Conservation (phyloP, 192 early-diverging fungal species). For the Coemansia sp. region DNA sequence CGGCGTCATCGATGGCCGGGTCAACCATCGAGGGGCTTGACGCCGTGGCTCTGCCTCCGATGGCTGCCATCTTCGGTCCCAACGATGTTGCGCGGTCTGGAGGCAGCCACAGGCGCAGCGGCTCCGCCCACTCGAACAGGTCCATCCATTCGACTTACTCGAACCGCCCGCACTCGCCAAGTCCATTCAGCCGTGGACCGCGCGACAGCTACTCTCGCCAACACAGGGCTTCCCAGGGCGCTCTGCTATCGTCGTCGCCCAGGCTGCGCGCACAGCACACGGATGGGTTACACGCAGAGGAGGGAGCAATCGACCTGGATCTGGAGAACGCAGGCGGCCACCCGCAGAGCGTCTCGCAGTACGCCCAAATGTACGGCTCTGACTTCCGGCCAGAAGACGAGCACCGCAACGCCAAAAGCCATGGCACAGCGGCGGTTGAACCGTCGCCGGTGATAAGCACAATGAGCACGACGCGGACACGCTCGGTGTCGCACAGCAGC, state of each 20-base stretch:
- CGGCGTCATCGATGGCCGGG: conserved; percentile 40
- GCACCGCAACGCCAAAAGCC: not conserved
- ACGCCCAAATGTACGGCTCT: not conserved
- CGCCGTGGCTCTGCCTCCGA: conserved; percentile 35
- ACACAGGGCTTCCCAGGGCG: not conserved
- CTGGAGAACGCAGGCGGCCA: not conserved
- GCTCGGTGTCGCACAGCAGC: conserved; percentile 44
- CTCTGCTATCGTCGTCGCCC: not conserved
- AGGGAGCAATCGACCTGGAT: not conserved
- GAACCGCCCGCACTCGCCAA: conserved; percentile 16
- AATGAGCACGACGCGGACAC: conserved; percentile 27
- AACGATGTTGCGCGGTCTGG: not conserved
- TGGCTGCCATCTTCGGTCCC: conserved; percentile 21
- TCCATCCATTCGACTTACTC: conserved; percentile 10
- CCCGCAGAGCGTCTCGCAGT: not conserved
- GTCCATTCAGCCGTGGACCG: conserved; percentile 3
- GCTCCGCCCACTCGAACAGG: conserved; percentile 12
- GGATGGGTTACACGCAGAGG: not conserved
- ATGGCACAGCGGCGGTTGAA: not conserved
- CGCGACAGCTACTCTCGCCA: not conserved
- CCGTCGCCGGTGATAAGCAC: conserved; percentile 19
- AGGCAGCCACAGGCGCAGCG: conserved; percentile 17
- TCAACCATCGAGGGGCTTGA: conserved; percentile 52
- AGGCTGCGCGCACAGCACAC: not conserved
- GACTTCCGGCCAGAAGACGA: not conserved